These are phyloP conservation scores for Penicillium coffeae DNA, from an alignment of 495 filamentous ascomycete species.

Conservation along the genomic window DNA sequence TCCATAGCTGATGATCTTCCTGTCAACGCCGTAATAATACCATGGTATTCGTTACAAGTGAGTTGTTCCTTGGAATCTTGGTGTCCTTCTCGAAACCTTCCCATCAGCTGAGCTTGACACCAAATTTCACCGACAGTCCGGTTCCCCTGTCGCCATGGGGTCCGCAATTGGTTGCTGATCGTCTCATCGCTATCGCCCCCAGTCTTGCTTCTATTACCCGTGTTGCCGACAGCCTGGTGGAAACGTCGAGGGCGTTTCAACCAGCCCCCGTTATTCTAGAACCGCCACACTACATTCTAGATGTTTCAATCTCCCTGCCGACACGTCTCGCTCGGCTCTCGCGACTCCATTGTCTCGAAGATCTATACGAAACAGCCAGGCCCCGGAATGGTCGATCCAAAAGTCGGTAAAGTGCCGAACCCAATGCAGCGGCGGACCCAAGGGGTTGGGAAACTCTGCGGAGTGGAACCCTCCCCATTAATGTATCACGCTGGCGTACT, in stretches of 20 bases:
- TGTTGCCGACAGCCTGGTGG: background rate
- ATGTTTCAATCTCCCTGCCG: no score
- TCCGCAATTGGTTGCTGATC: slow-evolving; percentile 20
- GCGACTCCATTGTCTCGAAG: no score
- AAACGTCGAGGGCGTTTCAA: background rate
- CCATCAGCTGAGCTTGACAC: slow-evolving; percentile 26
- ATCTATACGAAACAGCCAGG: background rate
- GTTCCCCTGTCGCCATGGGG: slow-evolving; percentile 3
- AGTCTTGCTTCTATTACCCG: background rate
- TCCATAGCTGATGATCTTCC: slow-evolving; percentile 11
- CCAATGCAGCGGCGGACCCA: slow-evolving; percentile 21
- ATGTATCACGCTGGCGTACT: slow-evolving; percentile 6
- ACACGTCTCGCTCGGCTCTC: no score
- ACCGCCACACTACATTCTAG: background rate
- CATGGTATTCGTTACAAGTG: background rate
- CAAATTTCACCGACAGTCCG: slow-evolving; percentile 30
- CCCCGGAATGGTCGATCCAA: slow-evolving; percentile 22
- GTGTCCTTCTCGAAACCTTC: slow-evolving; percentile 17
- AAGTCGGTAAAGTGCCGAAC: slow-evolving; percentile 29
- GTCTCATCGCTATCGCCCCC: background rate
- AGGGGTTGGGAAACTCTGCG: slow-evolving; percentile 22
- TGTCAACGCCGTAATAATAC: slow-evolving; percentile 11
- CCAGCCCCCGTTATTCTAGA: background rate
- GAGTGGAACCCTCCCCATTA: slow-evolving; percentile 20
- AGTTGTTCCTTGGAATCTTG: slow-evolving; percentile 10